These are phyloP conservation scores for Penicillium taxi DNA, from an alignment of 495 filamentous ascomycete genomes.

Conservation along the genomic window DNA sequence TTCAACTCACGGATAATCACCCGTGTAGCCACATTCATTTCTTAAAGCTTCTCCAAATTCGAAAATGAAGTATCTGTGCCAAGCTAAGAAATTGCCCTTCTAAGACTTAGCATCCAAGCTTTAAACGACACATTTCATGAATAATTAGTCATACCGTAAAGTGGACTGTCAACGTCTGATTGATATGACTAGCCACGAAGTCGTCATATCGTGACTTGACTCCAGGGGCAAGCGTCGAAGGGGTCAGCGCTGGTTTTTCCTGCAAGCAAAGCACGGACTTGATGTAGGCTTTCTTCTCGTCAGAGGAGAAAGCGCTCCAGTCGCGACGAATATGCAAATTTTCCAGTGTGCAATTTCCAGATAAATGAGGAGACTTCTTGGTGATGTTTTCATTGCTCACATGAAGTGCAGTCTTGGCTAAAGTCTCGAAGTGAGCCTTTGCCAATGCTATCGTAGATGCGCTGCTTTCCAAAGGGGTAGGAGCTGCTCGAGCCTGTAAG, in stretches of 20 bases:
- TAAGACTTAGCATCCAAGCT: too few species aligned
- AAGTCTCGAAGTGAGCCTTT: not conserved
- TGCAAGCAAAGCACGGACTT: conserved; percentile 58
- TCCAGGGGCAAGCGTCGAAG: conserved; percentile 34
- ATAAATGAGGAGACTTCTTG: not conserved
- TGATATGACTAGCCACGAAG: conserved; percentile 61
- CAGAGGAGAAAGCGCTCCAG: conserved; percentile 28
- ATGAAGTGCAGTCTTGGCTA: conserved; percentile 2
- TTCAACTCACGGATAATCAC: conserved; percentile 28
- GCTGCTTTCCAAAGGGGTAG: not conserved
- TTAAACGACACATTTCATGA: not conserved
- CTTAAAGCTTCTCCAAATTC: conserved; percentile 59
- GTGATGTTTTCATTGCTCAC: not conserved
- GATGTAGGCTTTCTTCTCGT: conserved; percentile 51
- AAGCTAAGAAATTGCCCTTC: conserved; percentile 55
- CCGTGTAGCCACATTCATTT: conserved; percentile 63
- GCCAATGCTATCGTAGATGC: not conserved
- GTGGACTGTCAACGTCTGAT: conserved; percentile 54
- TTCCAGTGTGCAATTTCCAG: not conserved
- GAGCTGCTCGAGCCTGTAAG: conserved; percentile 1
- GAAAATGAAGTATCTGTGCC: conserved; percentile 62
- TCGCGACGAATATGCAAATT: conserved; percentile 43
- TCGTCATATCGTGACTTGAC: conserved; percentile 59
- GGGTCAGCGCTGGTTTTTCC: conserved; percentile 39
- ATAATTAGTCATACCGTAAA: conserved; percentile 33